A percentile compares a stretch with the other conserved stretches of the same genome.
These are phyloP conservation scores for Plasmodium coatneyi DNA, from an alignment of 169 alveolate genomes.

Conservation along the genomic window DNA sequence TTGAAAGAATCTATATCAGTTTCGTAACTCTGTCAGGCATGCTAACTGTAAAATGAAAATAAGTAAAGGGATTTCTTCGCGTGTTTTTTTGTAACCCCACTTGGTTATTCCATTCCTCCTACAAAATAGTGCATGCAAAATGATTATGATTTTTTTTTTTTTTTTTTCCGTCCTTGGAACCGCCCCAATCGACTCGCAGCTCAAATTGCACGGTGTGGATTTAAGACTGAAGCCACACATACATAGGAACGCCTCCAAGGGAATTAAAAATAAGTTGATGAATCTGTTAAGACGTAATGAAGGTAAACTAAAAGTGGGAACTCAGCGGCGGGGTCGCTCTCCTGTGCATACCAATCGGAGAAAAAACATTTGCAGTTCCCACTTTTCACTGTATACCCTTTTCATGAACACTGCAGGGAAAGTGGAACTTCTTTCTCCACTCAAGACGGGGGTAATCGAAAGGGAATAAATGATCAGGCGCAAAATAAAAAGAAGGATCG, in stretches of 20 bases:
- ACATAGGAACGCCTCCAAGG: constrained; percentile 60
- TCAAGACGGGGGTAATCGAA: not conserved
- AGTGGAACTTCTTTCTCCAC: not conserved
- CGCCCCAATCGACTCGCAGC: constrained; percentile 4
- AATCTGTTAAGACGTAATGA: constrained; percentile 14
- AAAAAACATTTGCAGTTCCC: not conserved
- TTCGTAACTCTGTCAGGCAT: constrained; percentile 56
- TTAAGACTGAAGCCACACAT: constrained; percentile 58
- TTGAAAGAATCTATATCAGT: constrained; percentile 57
- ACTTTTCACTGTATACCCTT: not conserved
- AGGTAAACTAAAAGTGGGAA: constrained; percentile 6
- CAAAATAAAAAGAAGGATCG: not conserved
- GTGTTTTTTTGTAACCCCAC: not conserved
- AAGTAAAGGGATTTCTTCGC: not conserved
- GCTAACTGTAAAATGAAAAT: constrained; percentile 32
- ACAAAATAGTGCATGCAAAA: not conserved
- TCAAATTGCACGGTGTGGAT: constrained; percentile 58
- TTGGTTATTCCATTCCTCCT: not conserved
- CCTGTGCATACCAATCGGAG: not conserved
- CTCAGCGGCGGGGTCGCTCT: not conserved
- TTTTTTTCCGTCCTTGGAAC: not conserved
- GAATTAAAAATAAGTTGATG: constrained; percentile 37
- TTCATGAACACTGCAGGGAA: not conserved
- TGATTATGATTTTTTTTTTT: not conserved
- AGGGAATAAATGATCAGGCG: not conserved